Percentiles rank a stretch among this genome's conserved stretches.
Conservation (phyloP, 2,329 filamentous ascomycete genomes). For the Xylaria hypoxylon region DNA sequence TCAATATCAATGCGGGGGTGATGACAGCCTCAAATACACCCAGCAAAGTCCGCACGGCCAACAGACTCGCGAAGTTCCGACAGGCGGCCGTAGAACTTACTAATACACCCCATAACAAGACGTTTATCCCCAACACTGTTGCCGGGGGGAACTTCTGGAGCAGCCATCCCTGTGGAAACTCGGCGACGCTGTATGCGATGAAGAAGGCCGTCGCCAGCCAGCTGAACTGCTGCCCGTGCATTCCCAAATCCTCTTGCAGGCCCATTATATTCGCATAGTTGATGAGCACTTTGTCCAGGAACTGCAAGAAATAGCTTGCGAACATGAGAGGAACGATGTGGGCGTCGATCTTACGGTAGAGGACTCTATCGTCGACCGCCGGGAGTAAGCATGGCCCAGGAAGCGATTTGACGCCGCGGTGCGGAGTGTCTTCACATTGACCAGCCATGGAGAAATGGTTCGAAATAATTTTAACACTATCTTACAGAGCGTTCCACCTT, state of each 20-base stretch:
- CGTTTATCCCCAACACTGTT: conserved; percentile 70
- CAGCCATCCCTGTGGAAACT: conserved; percentile 70
- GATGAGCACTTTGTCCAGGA: conserved; percentile 72
- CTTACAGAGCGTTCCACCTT: neutral
- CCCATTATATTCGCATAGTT: conserved; percentile 77
- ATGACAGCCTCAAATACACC: conserved; percentile 77
- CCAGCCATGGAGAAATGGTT: neutral
- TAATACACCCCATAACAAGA: conserved; percentile 69
- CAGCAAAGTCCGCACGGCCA: conserved; percentile 75
- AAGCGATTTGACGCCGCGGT: neutral
- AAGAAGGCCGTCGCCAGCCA: conserved; percentile 72
- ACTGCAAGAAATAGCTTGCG: conserved; percentile 70
- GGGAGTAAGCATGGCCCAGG: neutral
- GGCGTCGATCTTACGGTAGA: conserved; percentile 65
- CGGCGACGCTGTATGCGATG: conserved; percentile 69
- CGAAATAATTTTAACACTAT: neutral
- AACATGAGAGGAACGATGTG: conserved; percentile 72
- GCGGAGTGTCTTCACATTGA: neutral
- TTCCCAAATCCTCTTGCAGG: conserved; percentile 63
- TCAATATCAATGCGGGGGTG: conserved; percentile 74
- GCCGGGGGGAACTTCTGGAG: conserved; percentile 70
- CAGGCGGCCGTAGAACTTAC: conserved; percentile 73
- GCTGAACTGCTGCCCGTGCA: conserved; percentile 71
- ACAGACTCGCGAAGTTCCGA: conserved; percentile 68
- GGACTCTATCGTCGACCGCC: conserved; percentile 6